Conservation (phyloP, 139 green algal genomes). For the Haematococcus sp. region DNA sequence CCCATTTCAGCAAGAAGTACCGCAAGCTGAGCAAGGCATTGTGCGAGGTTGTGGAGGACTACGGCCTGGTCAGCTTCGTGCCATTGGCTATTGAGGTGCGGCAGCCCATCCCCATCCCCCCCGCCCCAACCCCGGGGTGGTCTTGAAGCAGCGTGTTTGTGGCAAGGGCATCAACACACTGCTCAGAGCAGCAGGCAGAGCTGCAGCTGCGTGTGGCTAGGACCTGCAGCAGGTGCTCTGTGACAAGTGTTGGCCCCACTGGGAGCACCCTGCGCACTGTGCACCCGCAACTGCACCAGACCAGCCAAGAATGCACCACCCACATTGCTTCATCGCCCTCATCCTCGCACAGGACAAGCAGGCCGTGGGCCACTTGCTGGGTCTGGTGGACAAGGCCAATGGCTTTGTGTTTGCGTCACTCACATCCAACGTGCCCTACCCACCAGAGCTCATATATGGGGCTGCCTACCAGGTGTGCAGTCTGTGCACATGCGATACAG, state of each 20-base stretch:
- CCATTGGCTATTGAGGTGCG: constrained; percentile 81
- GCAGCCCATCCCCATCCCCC: neutral
- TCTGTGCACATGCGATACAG: neutral
- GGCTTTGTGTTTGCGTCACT: constrained; percentile 67
- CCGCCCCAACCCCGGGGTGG: neutral
- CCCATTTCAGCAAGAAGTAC: constrained; percentile 48
- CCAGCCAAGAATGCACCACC: too few relatives aligned
- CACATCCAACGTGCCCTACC: constrained; percentile 26
- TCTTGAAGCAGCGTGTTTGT: neutral
- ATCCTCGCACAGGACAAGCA: constrained; percentile 13
- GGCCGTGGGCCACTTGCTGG: constrained; percentile 22
- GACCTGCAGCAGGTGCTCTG: too few relatives aligned
- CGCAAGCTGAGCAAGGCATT: constrained; percentile 71
- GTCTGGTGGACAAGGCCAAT: constrained; percentile 74
- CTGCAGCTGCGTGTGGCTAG: too few relatives aligned
- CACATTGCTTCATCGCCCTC: neutral
- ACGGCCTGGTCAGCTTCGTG: constrained; percentile 80
- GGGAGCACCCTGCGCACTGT: too few relatives aligned
- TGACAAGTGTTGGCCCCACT: too few relatives aligned
- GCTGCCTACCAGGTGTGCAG: constrained; percentile 12
- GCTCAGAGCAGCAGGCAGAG: neutral
- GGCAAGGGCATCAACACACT: neutral
- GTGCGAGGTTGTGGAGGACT: constrained; percentile 89
- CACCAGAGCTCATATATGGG: constrained; percentile 33
- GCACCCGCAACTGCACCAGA: too few relatives aligned